phyloP scores from a whole-genome alignment of 306 rosid genomes.

The Trifolium dubium region DNA sequence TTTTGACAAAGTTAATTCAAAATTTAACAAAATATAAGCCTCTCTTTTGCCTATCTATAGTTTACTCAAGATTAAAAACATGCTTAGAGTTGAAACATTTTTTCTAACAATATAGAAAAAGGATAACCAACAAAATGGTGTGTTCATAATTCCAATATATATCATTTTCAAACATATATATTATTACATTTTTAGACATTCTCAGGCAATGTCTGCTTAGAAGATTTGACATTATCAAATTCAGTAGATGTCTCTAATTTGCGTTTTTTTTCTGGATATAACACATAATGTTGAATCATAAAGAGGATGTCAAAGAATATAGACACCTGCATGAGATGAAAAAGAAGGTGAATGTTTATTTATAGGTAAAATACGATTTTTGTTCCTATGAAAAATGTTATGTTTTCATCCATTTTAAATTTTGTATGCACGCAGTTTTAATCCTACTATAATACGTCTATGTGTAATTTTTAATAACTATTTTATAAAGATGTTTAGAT shows the following conservation, averaged over 20 bases:
- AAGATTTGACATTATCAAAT: slow-evolving; percentile 41
- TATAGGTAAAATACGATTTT: too few species aligned
- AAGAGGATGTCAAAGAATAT: slow-evolving; percentile 77
- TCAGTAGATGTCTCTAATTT: slow-evolving; percentile 36
- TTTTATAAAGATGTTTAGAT: too few species aligned
- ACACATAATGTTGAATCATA: slow-evolving; percentile 71
- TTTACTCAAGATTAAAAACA: background rate
- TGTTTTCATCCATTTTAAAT: too few species aligned
- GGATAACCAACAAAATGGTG: background rate
- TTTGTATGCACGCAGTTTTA: too few species aligned
- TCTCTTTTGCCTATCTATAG: too few species aligned
- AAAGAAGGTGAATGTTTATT: background rate
- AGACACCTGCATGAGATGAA: slow-evolving; percentile 55
- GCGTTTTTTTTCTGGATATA: slow-evolving; percentile 54
- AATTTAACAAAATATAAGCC: too few species aligned
- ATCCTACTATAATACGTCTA: too few species aligned
- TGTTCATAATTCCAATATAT: background rate
- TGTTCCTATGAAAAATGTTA: too few species aligned
- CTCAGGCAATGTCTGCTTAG: slow-evolving; percentile 33
- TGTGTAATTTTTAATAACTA: too few species aligned
- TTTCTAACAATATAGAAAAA: background rate
- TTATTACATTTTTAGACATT: slow-evolving; percentile 45
- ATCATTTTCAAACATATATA: background rate
- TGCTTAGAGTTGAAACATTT: background rate
- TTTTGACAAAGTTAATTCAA: too few species aligned